Base-by-base conservation (phyloP, 495 filamentous ascomycete species). In the Ascodesmis nigricans region DNA sequence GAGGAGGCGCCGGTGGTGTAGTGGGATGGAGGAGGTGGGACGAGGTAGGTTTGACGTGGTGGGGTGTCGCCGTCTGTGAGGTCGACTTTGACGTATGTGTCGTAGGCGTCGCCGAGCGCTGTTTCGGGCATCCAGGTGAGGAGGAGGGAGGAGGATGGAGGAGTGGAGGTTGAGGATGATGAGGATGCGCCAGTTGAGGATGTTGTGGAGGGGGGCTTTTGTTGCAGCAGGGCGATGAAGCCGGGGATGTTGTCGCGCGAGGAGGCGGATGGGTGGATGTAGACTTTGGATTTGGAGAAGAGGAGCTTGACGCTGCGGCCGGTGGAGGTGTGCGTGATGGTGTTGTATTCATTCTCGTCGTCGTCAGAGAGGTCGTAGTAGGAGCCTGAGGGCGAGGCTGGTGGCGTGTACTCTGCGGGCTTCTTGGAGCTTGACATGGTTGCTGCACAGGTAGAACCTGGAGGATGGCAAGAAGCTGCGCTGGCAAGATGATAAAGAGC, bases 221-320 rank as follows among this genome's bases (percentile, higher is more conserved):
- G 90, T 53, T 95, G 81, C 18, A 97, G 61, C 2, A 97, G 66
- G 18, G 87, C 87, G 40, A 97, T 75, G 46, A 90, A 97, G 14
- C 87, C 87, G n/a, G 79, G 61, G 41, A 97, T 84, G 41, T 97
- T 97, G 56, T 97, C 90, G 60, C 78, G 87, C 4, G 84, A 63
- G 1, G 81, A 87, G 0, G 90, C 74, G 0, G 80, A 83, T 0
- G 90, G 87, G 55, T 97, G 87, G n/a, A 97, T 71, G 50, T 95
- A 97, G 51, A 97, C 84, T 62, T 97, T 97, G 72, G 82, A 92
- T 57, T 97, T 97, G 16, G 81, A 82, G 47, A 73, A 93, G 17
- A 97, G 59, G n/a, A 97, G 61, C 59, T 93, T 97, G 26, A 97
- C 90, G 4, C 87, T 84, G 39, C 71, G 67, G 1, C 78, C 74